Evolutionary conservation across 805 yeast species (phyloP).

Genomic region (Komagataella pseudopastoris): DNA sequence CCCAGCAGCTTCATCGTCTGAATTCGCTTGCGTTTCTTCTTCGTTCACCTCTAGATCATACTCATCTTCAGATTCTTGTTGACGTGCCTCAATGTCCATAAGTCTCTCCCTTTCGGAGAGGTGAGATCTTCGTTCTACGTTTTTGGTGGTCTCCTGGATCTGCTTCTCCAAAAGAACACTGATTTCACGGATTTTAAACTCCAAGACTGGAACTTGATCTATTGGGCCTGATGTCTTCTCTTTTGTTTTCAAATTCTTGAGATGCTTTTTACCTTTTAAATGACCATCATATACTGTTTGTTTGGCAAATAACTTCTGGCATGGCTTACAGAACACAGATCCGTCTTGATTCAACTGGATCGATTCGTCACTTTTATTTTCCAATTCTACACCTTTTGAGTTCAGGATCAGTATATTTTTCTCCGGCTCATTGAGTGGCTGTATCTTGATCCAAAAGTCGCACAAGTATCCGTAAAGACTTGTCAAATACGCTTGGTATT

Average conservation of each 20-base stretch:
- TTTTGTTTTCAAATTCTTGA: constrained; percentile 24
- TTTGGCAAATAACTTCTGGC: constrained; percentile 52
- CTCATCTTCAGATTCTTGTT: constrained; percentile 21
- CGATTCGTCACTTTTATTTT: constrained; percentile 9
- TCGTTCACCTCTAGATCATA: constrained; percentile 14
- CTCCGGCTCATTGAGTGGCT: constrained; percentile 33
- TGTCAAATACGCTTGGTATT: constrained; percentile 30
- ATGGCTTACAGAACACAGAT: constrained; percentile 41
- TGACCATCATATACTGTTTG: constrained; percentile 57
- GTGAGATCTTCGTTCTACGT: constrained; percentile 51
- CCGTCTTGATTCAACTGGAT: constrained; percentile 11
- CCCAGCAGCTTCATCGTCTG: constrained; percentile 15
- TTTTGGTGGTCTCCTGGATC: constrained; percentile 37
- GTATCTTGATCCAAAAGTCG: constrained; percentile 28
- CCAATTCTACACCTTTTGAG: neutral
- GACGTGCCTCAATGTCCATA: constrained; percentile 17
- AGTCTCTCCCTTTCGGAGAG: constrained; percentile 59
- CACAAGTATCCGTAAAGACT: constrained; percentile 36
- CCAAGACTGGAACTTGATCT: constrained; percentile 14
- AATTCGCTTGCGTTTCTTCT: constrained; percentile 11
- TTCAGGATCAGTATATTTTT: constrained; percentile 1
- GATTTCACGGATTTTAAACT: constrained; percentile 24
- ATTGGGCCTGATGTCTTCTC: constrained; percentile 8
- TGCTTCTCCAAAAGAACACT: constrained; percentile 23
- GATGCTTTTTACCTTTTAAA: constrained; percentile 63